These are phyloP conservation scores for Cydonia oblonga DNA, from an alignment of 331 rosid species.

Conservation along the genomic window DNA sequence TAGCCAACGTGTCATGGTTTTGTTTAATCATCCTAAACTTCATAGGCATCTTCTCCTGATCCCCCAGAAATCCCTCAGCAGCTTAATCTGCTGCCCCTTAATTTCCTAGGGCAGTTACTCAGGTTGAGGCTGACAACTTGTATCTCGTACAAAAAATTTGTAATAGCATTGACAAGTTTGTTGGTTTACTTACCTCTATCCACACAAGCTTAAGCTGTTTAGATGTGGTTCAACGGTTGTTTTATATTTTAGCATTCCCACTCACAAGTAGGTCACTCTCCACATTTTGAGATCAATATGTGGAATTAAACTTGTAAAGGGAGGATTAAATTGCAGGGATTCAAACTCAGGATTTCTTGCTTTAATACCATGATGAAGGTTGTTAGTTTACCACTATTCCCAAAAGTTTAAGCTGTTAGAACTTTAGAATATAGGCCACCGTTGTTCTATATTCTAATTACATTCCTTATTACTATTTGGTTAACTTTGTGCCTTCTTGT, in stretches of 20 bases:
- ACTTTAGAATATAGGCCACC: too few species aligned
- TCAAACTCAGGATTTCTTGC: not conserved
- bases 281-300: not conserved
- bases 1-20: not conserved
- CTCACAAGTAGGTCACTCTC: not conserved
- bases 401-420: too few species aligned
- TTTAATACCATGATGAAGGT: not conserved
- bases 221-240: too few species aligned
- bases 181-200: not conserved
- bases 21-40: not conserved
- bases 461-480: not conserved
- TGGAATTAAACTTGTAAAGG: not conserved
- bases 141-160: not conserved
- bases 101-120: not conserved
- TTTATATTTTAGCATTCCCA: not conserved
- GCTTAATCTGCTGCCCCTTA: not conserved
- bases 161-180: not conserved
- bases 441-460: not conserved
- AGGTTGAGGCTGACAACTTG: not conserved
- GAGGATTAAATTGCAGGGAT: not conserved
- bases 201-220: not conserved
- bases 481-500: not conserved
- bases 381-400: not conserved
- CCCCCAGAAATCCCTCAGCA: not conserved
- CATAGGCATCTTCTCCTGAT: not conserved